These are phyloP conservation scores for Porodaedalea pini DNA, from an alignment of 1,284 basidiomycete genomes.

Conservation along the genomic window DNA sequence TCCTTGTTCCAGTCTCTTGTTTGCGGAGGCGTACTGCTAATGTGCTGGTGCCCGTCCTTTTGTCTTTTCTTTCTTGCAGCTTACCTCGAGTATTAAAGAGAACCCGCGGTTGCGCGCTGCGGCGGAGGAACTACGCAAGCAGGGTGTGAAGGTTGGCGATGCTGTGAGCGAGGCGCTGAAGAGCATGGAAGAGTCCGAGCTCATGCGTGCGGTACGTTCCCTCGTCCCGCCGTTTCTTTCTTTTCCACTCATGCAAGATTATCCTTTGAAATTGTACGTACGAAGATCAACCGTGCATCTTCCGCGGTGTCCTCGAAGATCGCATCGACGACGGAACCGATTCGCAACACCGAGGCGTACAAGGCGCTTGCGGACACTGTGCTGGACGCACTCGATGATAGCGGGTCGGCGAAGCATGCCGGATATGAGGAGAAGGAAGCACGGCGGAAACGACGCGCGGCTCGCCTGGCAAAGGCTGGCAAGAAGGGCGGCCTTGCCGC, in stretches of 20 bases:
- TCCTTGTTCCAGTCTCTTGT: not conserved
- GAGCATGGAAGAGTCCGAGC: conserved; percentile 90
- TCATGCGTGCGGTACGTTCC: conserved; percentile 75
- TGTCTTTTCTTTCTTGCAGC: conserved; percentile 39
- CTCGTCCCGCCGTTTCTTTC: not conserved
- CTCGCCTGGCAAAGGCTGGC: conserved; percentile 80
- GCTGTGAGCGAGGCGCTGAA: conserved; percentile 88
- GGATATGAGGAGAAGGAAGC: conserved; percentile 93
- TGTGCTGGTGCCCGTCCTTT: conserved; percentile 12
- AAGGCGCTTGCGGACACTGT: conserved; percentile 88
- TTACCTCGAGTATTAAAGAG: conserved; percentile 93
- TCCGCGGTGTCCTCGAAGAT: conserved; percentile 77
- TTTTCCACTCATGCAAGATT: conserved; percentile 2
- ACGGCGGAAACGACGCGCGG: conserved; percentile 70
- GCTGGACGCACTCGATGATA: conserved; percentile 91
- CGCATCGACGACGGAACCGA: conserved; percentile 83
- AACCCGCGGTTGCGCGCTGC: conserved; percentile 90
- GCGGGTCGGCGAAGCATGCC: conserved; percentile 86
- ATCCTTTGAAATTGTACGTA: not conserved
- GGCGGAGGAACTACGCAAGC: conserved; percentile 85
- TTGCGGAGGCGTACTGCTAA: not conserved
- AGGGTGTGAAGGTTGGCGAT: conserved; percentile 90
- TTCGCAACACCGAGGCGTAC: conserved; percentile 94
- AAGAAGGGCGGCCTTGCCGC: conserved; percentile 52
- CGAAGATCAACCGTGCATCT: conserved; percentile 81